Percentiles rank a stretch among this genome's conserved stretches.
phyloP scores from a whole-genome alignment of 208 protist genomes.

The Novymonas esmeraldas region DNA sequence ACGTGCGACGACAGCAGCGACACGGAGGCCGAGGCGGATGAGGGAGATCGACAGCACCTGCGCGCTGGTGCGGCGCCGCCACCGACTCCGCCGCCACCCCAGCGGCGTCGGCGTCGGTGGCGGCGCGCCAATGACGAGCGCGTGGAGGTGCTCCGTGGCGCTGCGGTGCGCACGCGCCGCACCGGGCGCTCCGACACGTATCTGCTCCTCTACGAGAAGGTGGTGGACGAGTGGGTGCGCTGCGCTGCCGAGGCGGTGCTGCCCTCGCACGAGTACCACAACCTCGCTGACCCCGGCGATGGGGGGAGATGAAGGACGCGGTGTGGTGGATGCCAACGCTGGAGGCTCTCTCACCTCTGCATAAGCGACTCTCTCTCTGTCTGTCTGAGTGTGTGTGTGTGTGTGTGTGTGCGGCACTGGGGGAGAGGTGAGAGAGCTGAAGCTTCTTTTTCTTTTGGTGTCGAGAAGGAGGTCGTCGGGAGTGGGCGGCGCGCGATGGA shows the following conservation, averaged over 20 bases:
- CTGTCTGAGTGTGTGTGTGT: no score
- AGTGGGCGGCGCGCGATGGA: no score
- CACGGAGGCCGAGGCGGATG: neutral
- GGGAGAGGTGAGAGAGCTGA: no score
- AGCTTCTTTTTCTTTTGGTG: no score
- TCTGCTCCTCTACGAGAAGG: slow-evolving; percentile 72
- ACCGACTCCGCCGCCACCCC: no score
- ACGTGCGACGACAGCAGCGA: neutral
- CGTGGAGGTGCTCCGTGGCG: slow-evolving; percentile 31
- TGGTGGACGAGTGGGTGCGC: slow-evolving; percentile 43
- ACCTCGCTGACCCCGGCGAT: neutral
- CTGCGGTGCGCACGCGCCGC: slow-evolving; percentile 17
- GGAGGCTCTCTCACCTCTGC: no score
- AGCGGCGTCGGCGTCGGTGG: slow-evolving; percentile 22
- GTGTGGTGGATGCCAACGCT: neutral
- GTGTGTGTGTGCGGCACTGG: no score
- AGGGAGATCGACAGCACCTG: no score
- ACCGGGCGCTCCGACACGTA: slow-evolving; percentile 45
- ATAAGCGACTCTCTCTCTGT: no score
- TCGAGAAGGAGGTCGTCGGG: no score
- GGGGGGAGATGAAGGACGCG: neutral
- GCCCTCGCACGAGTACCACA: slow-evolving; percentile 27
- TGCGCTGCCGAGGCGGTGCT: slow-evolving; percentile 49
- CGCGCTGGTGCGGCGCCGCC: no score
- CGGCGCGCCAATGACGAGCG: slow-evolving; percentile 53